phyloP scores from a whole-genome alignment of 371 early-diverging fungal species.

The Lichtheimia hyalospora region DNA sequence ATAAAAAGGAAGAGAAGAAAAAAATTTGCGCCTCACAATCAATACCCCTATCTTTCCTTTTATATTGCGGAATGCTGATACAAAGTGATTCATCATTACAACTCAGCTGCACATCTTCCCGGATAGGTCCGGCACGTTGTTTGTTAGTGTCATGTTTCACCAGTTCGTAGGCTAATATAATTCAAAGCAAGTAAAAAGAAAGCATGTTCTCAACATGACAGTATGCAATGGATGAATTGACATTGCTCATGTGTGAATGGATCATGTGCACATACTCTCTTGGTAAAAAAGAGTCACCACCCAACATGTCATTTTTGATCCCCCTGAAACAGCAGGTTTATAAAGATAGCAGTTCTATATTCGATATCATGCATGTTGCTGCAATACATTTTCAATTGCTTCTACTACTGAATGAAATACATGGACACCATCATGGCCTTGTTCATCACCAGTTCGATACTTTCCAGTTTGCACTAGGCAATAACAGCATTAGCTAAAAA shows the following conservation, averaged over 20 bases:
- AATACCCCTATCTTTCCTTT: neutral
- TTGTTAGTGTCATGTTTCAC: neutral
- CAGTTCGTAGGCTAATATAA: neutral
- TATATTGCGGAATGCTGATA: conserved; percentile 3
- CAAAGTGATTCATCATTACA: conserved; percentile 4
- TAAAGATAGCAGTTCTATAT: neutral
- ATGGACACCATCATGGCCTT: conserved; percentile 8
- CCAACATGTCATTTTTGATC: too few species aligned
- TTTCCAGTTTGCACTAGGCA: conserved; percentile 77
- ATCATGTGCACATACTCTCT: too few species aligned
- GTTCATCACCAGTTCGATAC: conserved; percentile 74
- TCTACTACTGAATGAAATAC: conserved; percentile 45
- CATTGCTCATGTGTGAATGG: too few species aligned
- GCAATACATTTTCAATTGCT: conserved; percentile 39
- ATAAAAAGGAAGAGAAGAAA: neutral
- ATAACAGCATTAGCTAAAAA: neutral
- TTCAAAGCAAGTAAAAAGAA: neutral
- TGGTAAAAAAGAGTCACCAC: too few species aligned
- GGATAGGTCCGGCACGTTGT: neutral
- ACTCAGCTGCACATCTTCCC: neutral
- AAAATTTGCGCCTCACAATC: neutral
- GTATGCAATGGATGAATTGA: too few species aligned
- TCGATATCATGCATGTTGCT: conserved; percentile 5
- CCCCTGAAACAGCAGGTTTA: neutral
- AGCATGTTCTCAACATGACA: too few species aligned